These are phyloP conservation scores for Plasmodium cynomolgi DNA, from an alignment of 169 alveolate genomes.

Conservation along the genomic window DNA sequence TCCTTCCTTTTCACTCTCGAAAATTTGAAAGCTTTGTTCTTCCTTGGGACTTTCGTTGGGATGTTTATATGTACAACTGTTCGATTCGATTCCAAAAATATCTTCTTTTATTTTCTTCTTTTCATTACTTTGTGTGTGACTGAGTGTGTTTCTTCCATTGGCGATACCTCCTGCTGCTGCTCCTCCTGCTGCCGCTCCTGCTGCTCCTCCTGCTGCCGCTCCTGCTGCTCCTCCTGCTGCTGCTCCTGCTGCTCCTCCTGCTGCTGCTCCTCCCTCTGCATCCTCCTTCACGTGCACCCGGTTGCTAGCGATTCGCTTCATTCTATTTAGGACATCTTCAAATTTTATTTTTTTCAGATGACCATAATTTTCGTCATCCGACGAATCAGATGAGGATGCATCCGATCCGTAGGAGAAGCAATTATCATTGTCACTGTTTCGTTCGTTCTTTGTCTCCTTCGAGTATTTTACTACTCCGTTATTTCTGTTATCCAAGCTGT, in stretches of 20 bases:
- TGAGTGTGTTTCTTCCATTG: neutral
- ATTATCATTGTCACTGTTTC: neutral
- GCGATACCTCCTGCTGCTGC: neutral
- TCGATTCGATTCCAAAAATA: neutral
- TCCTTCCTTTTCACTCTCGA: constrained; percentile 50
- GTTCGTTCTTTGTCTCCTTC: constrained; percentile 11
- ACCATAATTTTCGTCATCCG: constrained; percentile 12
- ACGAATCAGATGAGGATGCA: neutral
- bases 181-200: neutral
- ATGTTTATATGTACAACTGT: neutral
- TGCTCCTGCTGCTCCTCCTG: neutral
- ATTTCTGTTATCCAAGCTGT: neutral
- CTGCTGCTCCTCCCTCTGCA: neutral
- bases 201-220: neutral
- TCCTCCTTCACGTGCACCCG: constrained; percentile 6
- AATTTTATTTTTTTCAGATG: constrained; percentile 45
- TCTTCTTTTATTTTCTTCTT: neutral
- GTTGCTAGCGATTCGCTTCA: constrained; percentile 45
- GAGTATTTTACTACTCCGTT: neutral
- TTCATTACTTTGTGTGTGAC: neutral
- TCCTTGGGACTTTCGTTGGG: neutral
- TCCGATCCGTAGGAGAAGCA: constrained; percentile 35
- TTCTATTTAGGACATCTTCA: constrained; percentile 55
- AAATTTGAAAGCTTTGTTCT: constrained; percentile 29
- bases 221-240: neutral